Evolutionary conservation across 1,139 yeast species (phyloP).

Genomic region (Candida albicans): DNA sequence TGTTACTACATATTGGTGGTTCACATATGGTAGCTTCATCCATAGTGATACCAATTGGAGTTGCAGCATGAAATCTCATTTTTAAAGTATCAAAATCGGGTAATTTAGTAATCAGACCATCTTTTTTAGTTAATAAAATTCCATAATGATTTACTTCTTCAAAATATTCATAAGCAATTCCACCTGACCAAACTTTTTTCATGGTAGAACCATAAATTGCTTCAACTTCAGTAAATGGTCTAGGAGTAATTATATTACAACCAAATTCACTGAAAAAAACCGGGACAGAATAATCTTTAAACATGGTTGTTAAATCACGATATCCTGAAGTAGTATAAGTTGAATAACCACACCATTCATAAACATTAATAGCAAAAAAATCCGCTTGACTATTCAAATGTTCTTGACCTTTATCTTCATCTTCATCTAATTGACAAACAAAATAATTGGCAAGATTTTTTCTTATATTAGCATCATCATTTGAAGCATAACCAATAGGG

Average conservation of each 20-base stretch:
- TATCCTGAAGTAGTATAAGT: slow-evolving; percentile 57
- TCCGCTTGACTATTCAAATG: slow-evolving; percentile 30
- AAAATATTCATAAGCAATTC: slow-evolving; percentile 41
- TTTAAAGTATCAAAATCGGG: slow-evolving; percentile 45
- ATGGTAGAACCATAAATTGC: slow-evolving; percentile 36
- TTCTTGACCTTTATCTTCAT: slow-evolving; percentile 12
- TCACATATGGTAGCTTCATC: slow-evolving; percentile 6
- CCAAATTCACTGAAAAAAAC: slow-evolving; percentile 65
- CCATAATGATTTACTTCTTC: slow-evolving; percentile 40
- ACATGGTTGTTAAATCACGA: slow-evolving; percentile 51
- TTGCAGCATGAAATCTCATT: slow-evolving; percentile 30
- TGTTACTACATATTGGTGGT: slow-evolving; percentile 6
- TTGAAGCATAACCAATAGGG: slow-evolving; percentile 64
- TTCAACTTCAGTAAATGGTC: slow-evolving; percentile 56
- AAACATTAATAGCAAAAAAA: slow-evolving; percentile 61
- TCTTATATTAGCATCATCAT: slow-evolving; percentile 57
- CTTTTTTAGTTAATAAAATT: slow-evolving; percentile 26
- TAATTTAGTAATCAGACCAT: slow-evolving; percentile 34
- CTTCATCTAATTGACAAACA: slow-evolving; percentile 34
- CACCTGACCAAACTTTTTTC: slow-evolving; percentile 45
- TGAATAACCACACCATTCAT: slow-evolving; percentile 70
- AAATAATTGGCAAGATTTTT: slow-evolving; percentile 48
- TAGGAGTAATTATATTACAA: slow-evolving; percentile 51
- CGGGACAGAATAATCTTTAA: slow-evolving; percentile 50
- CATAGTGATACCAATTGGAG: slow-evolving; percentile 23